Base-by-base conservation (phyloP, 805 yeast genomes). In the Wickerhamiella vanderwaltii region DNA sequence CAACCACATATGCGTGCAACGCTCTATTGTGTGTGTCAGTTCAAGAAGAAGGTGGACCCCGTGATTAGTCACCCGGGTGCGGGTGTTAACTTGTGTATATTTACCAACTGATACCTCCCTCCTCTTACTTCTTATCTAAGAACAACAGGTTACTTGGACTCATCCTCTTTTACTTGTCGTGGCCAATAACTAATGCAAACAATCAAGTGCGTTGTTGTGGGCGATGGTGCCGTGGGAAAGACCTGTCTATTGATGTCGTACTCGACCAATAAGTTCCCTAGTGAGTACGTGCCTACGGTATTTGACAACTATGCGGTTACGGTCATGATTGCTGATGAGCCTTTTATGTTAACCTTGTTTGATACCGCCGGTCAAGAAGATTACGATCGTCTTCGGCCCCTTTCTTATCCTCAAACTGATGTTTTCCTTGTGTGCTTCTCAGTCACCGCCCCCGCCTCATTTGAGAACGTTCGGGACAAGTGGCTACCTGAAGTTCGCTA, bases 301-400 rank as follows among this genome's bases (percentile, higher is more conserved):
- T 86, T 88, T 57, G 95, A 87, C 60, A 86, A 86, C 53, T 60
- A 61, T 45, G 64, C 64, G 17, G 65, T 60, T 40, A 60, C 64
- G 20, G 65, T 61, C 23, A 59, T 61, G 64, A 88, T 88, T 57
- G 98, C 96, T 40, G 97, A 91, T 60, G 97, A 87, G 64, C 97
- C 98, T 36, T 87, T 84, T 62, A 91, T 96, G 13, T 73, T 88
- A 55, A 96, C 97, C n/a, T 69, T 88, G 47, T 88, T 91, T 58
- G 98, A 88, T 68, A 88, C 98, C 26, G 98, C 98, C 22, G 98
- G 98, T 40, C 98, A 88, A 69, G 98, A 88, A 73, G 98, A 88
- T 69, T 88, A 91, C 63, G 98, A 88, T 67, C 76, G 98, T 60
- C 69, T 88, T 59, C 82, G 98, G 66, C 98, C 98, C 6, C 73